Percentiles rank a stretch among this genome's conserved stretches.
Evolutionary conservation across 495 filamentous ascomycete genomes (phyloP).

Genomic region (Daldinia grandis): DNA sequence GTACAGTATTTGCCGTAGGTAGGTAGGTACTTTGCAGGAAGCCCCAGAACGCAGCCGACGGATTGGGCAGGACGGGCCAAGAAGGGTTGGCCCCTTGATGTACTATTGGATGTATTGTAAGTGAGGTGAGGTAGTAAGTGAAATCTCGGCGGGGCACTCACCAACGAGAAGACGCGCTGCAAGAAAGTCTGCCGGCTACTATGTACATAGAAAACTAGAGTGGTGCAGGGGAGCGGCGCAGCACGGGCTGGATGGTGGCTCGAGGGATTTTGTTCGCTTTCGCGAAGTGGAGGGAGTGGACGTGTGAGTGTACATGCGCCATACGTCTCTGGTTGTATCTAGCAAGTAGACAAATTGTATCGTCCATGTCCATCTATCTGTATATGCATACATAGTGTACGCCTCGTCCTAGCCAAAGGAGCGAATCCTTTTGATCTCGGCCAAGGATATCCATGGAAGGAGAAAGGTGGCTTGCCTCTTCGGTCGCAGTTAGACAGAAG

Average conservation of each 20-base stretch:
- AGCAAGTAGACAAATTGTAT: constrained; percentile 12
- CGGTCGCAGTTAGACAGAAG: constrained; percentile 12
- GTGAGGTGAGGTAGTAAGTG: background rate
- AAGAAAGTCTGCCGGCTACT: background rate
- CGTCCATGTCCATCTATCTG: background rate
- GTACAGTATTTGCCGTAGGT: background rate
- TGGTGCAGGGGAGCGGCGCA: constrained; percentile 34
- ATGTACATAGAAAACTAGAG: background rate
- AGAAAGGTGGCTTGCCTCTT: constrained; percentile 17
- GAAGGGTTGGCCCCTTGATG: background rate
- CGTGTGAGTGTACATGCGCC: constrained; percentile 2
- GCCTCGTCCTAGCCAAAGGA: constrained; percentile 10
- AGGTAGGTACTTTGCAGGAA: background rate
- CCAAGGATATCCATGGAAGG: background rate
- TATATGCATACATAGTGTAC: background rate
- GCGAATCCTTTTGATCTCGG: constrained; percentile 22
- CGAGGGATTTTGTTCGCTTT: constrained; percentile 33
- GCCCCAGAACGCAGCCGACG: background rate
- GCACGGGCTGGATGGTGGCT: constrained; percentile 13
- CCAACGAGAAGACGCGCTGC: background rate
- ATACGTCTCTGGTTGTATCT: constrained; percentile 13
- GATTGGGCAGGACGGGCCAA: background rate
- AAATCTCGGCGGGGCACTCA: background rate
- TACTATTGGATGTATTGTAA: background rate
- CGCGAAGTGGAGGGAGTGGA: background rate